Evolutionary conservation across 2,329 filamentous ascomycete genomes (phyloP).

Genomic region (Xylariaceae sp.): DNA sequence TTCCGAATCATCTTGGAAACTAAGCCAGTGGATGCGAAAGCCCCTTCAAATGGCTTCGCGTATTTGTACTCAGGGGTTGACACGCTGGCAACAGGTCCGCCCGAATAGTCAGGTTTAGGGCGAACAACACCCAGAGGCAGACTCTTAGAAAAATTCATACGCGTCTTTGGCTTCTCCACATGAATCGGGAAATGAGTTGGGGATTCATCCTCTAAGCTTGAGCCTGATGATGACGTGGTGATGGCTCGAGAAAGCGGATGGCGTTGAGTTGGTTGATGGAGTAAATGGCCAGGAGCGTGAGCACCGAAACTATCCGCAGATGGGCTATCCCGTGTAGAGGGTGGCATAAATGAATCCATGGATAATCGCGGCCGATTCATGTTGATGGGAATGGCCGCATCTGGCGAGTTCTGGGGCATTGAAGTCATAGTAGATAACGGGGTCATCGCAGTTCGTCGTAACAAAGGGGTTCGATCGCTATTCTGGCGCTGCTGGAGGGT

Average conservation of each 20-base stretch:
- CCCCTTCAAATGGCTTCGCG: conserved; percentile 71
- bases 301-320: conserved; percentile 54
- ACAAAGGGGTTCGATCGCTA: conserved; percentile 62
- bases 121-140: conserved; percentile 48
- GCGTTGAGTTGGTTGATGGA: conserved; percentile 50
- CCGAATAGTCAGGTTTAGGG: conserved; percentile 24
- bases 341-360: conserved; percentile 70
- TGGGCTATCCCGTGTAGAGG: conserved; percentile 58
- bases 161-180: conserved; percentile 48
- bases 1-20: conserved; percentile 92
- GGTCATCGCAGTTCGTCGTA: conserved; percentile 54
- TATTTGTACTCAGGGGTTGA: conserved; percentile 76
- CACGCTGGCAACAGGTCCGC: conserved; percentile 39
- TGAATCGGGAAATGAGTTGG: conserved; percentile 59
- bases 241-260: conserved; percentile 85
- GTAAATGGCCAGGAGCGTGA: conserved; percentile 50
- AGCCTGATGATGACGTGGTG: conserved; percentile 80
- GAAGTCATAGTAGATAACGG: conserved; percentile 51
- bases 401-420: conserved; percentile 45
- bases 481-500: conserved; percentile 77
- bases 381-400: conserved; percentile 53
- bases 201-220: conserved; percentile 67
- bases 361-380: conserved; percentile 69
- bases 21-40: conserved; percentile 90
- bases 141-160: conserved; percentile 66